Conservation (phyloP, 2,329 filamentous ascomycete genomes). For the Pyrenophora tritici-repentis region DNA sequence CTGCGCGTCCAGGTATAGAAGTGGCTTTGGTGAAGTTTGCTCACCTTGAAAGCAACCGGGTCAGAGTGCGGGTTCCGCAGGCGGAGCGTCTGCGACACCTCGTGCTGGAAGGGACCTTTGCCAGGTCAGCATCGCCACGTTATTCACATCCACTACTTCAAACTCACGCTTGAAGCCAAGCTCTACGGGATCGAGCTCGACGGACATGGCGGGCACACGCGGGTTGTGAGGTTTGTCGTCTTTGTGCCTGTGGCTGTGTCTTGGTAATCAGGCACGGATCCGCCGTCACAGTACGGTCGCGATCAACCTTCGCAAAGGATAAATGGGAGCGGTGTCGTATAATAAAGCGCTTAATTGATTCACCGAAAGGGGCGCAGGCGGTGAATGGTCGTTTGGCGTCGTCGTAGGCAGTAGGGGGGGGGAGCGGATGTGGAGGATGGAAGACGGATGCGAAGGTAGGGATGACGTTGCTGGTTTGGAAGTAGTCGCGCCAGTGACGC, state of each 20-base stretch:
- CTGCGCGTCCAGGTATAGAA: background rate
- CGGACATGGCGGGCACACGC: constrained; percentile 71
- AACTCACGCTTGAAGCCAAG: constrained; percentile 87
- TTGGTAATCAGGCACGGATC: constrained; percentile 39
- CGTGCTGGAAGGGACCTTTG: constrained; percentile 66
- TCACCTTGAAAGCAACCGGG: constrained; percentile 68
- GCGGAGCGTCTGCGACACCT: constrained; percentile 66
- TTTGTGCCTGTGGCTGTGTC: constrained; percentile 10
- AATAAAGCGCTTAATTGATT: background rate
- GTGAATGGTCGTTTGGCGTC: constrained; percentile 10
- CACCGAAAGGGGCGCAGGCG: constrained; percentile 4
- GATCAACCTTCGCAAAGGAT: constrained; percentile 15
- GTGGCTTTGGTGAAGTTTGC: constrained; percentile 19
- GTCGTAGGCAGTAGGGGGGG: constrained; percentile 13
- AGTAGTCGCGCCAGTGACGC: constrained; percentile 19
- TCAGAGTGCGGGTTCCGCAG: constrained; percentile 63
- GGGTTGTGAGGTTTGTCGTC: constrained; percentile 17
- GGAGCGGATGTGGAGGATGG: constrained; percentile 9
- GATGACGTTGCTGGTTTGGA: constrained; percentile 22
- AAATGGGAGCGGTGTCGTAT: constrained; percentile 8
- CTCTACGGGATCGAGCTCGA: constrained; percentile 90
- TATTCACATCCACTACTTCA: background rate
- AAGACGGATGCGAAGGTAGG: constrained; percentile 9
- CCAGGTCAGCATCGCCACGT: constrained; percentile 22
- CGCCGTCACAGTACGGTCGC: constrained; percentile 21